A percentile compares a stretch with the other conserved stretches of the same genome.
phyloP scores from a whole-genome alignment of 2,329 filamentous ascomycete genomes.

The Alternaria incomplexa region DNA sequence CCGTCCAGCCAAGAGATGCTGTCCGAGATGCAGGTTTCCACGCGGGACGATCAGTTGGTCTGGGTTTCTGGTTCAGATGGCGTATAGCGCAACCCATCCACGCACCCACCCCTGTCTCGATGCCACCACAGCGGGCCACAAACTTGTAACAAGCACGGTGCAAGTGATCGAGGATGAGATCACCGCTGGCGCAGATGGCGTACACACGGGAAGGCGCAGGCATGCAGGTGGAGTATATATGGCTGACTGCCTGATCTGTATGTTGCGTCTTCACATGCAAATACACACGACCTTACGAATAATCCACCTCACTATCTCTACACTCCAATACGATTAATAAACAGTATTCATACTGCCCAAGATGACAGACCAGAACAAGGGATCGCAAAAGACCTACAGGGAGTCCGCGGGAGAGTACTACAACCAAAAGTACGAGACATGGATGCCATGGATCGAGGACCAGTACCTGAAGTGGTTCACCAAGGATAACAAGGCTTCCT shows the following conservation, averaged over 20 bases:
- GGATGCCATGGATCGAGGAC: constrained; percentile 80
- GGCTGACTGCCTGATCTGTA: background rate
- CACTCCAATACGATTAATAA: background rate
- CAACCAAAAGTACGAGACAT: constrained; percentile 74
- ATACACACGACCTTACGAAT: background rate
- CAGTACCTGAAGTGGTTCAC: constrained; percentile 74
- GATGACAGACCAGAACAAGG: constrained; percentile 6
- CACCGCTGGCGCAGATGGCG: constrained; percentile 18
- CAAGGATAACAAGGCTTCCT: constrained; percentile 77
- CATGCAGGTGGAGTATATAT: constrained; percentile 7
- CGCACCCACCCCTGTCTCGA: constrained; percentile 15
- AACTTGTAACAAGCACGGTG: constrained; percentile 11
- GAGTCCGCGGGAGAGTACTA: constrained; percentile 59
- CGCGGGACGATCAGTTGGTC: constrained; percentile 23
- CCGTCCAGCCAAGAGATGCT: background rate
- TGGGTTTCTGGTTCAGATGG: constrained; percentile 13
- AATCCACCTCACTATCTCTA: background rate
- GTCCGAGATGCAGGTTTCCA: constrained; percentile 14
- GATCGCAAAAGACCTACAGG: constrained; percentile 36
- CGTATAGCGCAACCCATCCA: constrained; percentile 16
- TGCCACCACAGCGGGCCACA: constrained; percentile 14
- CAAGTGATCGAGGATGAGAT: constrained; percentile 22
- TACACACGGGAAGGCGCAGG: background rate
- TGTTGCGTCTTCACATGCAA: background rate
- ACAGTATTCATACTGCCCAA: background rate